A percentile compares a stretch with the other conserved stretches of the same genome.
Conservation (phyloP, 176 grass and related monocot species). For the Luzula sylvatica region DNA sequence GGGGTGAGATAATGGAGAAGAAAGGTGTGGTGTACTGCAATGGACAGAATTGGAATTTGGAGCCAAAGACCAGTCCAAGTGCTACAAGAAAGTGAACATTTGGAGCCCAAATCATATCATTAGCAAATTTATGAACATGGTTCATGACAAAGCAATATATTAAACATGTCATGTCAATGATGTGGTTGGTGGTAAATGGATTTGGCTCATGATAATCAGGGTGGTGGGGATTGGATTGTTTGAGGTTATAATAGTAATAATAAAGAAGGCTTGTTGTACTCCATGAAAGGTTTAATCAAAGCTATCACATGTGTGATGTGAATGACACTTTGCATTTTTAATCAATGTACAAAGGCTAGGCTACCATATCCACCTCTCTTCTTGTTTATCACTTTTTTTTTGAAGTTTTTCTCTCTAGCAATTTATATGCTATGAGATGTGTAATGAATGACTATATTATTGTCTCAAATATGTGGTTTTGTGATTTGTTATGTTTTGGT, state of each 20-base stretch:
- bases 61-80: constrained; percentile 53
- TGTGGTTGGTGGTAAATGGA: too few species aligned
- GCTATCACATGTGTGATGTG: constrained; percentile 17
- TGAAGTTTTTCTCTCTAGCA: too few species aligned
- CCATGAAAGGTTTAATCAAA: constrained; percentile 33
- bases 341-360: too few species aligned
- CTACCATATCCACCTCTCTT: too few species aligned
- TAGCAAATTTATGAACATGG: not conserved
- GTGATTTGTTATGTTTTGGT: too few species aligned
- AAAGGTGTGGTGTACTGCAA: not conserved
- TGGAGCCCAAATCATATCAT: not conserved
- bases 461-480: too few species aligned
- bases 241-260: not conserved
- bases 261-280: not conserved
- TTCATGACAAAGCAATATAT: too few species aligned
- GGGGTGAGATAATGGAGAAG: not conserved
- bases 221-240: not conserved
- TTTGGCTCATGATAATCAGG: too few species aligned
- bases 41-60: constrained; percentile 30
- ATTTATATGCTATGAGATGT: too few species aligned
- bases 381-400: too few species aligned
- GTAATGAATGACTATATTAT: too few species aligned
- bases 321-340: not conserved
- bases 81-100: constrained; percentile 16
- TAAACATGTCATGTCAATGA: too few species aligned